Percentiles rank a stretch among this genome's conserved stretches.
Conservation (phyloP, 805 yeast genomes). For the Brettanomyces custersianus region DNA sequence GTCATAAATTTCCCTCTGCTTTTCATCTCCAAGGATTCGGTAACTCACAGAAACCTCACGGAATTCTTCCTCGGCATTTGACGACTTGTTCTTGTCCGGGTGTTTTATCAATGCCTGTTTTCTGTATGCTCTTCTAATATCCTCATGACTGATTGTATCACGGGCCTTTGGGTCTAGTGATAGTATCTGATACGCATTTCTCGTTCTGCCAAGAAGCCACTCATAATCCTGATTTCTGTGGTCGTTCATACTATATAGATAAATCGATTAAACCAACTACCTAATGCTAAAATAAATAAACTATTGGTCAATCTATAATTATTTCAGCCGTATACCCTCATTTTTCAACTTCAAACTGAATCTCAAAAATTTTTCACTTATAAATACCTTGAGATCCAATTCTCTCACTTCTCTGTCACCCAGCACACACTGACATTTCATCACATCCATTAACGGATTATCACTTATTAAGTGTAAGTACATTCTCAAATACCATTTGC, state of each 20-base stretch:
- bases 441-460: too few relatives aligned
- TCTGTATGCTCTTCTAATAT: slow-evolving; percentile 23
- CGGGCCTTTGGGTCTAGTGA: slow-evolving; percentile 5
- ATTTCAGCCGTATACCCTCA: not conserved
- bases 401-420: not conserved
- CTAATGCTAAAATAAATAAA: not conserved
- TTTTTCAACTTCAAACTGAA: not conserved
- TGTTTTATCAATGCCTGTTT: slow-evolving; percentile 23
- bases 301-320: not conserved
- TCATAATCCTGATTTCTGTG: slow-evolving; percentile 7
- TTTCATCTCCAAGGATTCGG: slow-evolving; percentile 12
- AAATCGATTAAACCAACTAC: not conserved
- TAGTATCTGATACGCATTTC: slow-evolving; percentile 11
- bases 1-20: slow-evolving; percentile 16
- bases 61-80: slow-evolving; percentile 20
- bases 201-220: slow-evolving; percentile 9
- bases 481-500: too few relatives aligned
- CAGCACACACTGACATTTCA: too few relatives aligned
- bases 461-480: not conserved
- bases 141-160: not conserved
- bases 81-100: slow-evolving; percentile 27
- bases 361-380: slow-evolving; percentile 1
- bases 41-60: slow-evolving; percentile 22
- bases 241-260: too few relatives aligned
- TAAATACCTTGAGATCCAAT: too few relatives aligned